Evolutionary conservation across 768 basidiomycete species (phyloP).

Genomic region (Neoboletus magnificus): DNA sequence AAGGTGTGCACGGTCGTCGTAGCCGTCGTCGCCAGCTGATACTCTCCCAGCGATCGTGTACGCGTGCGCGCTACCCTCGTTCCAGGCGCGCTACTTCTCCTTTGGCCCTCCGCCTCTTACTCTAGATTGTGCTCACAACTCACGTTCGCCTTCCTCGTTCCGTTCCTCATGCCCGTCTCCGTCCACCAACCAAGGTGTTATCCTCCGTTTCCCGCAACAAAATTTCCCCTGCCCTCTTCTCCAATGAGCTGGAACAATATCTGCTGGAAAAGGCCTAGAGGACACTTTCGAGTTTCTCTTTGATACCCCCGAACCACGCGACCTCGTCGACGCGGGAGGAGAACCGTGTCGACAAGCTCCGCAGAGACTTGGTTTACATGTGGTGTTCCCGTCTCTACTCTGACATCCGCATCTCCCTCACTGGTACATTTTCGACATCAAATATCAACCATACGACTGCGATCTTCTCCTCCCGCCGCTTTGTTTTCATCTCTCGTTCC

Average conservation of each 20-base stretch:
- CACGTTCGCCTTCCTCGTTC: constrained; percentile 46
- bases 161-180: constrained; percentile 46
- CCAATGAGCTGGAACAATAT: constrained; percentile 89
- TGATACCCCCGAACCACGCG: constrained; percentile 48
- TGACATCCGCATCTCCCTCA: constrained; percentile 80
- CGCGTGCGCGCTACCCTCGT: no score
- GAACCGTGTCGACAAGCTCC: constrained; percentile 74
- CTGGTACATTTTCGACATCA: constrained; percentile 60
- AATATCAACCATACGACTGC: constrained; percentile 70
- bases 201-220: constrained; percentile 63
- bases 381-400: constrained; percentile 94
- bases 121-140: constrained; percentile 39
- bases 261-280: constrained; percentile 83
- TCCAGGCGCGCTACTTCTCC: constrained; percentile 82
- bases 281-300: constrained; percentile 87
- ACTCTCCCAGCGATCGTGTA: no score
- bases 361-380: constrained; percentile 94
- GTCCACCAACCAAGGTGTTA: constrained; percentile 38
- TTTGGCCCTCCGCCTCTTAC: constrained; percentile 58
- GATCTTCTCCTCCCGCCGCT: constrained; percentile 89
- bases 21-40: no score
- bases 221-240: constrained; percentile 78
- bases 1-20: no score
- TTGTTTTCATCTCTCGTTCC: constrained; percentile 85
- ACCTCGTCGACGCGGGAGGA: constrained; percentile 49